Conservation (phyloP, 2,329 filamentous ascomycete species). For the Capronia epimyces region DNA sequence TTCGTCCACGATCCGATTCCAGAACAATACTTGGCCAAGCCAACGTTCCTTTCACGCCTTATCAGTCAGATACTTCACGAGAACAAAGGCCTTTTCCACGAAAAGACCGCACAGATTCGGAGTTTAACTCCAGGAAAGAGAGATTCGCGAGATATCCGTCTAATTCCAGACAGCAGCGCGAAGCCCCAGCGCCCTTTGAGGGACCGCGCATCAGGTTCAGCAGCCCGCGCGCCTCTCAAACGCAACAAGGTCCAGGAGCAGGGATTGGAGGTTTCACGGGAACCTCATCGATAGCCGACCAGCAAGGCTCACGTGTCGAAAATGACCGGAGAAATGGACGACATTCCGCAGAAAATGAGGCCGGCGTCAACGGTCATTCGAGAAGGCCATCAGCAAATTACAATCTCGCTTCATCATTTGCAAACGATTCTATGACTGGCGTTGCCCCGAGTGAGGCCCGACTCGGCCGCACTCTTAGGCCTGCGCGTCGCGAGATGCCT, state of each 20-base stretch:
- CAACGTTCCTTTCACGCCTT: neutral
- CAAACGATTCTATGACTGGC: neutral
- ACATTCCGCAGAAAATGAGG: neutral
- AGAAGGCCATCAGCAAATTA: neutral
- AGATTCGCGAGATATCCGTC: neutral
- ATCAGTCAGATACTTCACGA: neutral
- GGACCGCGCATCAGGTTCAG: neutral
- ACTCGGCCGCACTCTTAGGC: neutral
- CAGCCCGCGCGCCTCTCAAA: neutral
- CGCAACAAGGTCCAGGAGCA: neutral
- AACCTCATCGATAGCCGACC: neutral
- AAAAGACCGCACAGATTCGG: neutral
- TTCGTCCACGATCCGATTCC: neutral
- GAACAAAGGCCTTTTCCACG: neutral
- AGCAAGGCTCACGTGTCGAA: neutral
- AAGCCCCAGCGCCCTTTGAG: neutral
- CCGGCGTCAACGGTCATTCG: neutral
- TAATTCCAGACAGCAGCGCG: neutral
- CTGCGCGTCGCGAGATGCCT: neutral
- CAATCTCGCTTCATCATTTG: neutral
- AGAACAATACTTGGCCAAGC: constrained; percentile 1
- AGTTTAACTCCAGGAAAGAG: neutral
- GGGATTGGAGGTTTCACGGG: neutral
- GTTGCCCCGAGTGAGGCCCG: neutral
- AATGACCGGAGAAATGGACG: neutral